These are phyloP conservation scores for Trichoderma sp. DNA, from an alignment of 2,329 filamentous ascomycete species.

Conservation along the genomic window DNA sequence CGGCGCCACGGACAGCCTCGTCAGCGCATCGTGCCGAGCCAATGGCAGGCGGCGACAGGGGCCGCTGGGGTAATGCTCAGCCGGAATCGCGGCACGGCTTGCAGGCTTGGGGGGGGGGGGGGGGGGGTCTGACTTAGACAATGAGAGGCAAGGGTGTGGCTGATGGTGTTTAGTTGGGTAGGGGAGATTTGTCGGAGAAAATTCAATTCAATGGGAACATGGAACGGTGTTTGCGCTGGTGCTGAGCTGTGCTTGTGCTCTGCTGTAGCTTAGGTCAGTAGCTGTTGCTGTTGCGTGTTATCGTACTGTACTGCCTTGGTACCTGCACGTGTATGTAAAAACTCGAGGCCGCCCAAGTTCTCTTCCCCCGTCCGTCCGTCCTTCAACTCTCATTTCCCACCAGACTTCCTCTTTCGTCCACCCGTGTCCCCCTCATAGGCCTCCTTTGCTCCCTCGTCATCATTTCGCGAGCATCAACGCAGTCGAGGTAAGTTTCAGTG, in stretches of 20 bases:
- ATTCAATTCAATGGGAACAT: not conserved
- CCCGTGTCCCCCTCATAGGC: not conserved
- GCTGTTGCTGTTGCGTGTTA: not conserved
- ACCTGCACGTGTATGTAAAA: not conserved
- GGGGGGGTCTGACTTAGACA: not conserved
- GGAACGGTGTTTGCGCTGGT: too few relatives aligned
- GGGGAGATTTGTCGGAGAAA: not conserved
- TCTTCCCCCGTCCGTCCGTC: not conserved
- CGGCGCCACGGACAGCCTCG: constrained; percentile 10
- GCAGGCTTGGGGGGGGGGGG: not conserved
- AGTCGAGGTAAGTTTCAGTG: not conserved
- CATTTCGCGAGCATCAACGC: not conserved
- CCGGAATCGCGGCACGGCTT: constrained; percentile 5
- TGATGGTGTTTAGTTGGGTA: not conserved
- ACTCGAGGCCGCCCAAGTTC: not conserved
- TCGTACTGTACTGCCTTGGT: not conserved
- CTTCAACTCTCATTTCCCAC: constrained; percentile 3
- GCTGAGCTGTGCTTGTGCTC: not conserved
- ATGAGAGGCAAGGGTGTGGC: not conserved
- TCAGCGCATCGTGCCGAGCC: constrained; percentile 18
- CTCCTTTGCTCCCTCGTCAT: not conserved
- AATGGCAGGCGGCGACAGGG: not conserved
- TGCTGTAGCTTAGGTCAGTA: not conserved
- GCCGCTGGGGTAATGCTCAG: not conserved
- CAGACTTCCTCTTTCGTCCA: not conserved